Evolutionary conservation across 805 yeast genomes (phyloP).

Genomic region (Candida incommunis): DNA sequence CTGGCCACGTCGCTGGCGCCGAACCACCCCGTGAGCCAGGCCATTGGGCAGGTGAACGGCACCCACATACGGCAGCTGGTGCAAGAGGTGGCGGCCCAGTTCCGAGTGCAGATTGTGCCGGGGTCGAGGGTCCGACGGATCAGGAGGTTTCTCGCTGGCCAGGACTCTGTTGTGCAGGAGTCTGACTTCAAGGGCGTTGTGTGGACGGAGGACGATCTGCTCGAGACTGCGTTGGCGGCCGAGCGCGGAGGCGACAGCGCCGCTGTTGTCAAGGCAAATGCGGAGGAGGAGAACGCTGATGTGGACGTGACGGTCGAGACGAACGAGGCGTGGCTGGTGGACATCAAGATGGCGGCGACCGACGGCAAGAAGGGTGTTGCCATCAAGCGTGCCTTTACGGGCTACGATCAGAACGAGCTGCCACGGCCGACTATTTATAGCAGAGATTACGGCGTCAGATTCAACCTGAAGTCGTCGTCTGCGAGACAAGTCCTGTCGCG

Average conservation of each 20-base stretch:
- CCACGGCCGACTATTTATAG: slow-evolving; percentile 43
- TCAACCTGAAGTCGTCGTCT: slow-evolving; percentile 60
- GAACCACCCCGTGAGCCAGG: slow-evolving; percentile 31
- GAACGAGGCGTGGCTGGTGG: slow-evolving; percentile 81
- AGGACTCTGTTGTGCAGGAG: slow-evolving; percentile 87
- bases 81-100: slow-evolving; percentile 74
- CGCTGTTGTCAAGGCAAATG: neutral
- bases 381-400: slow-evolving; percentile 16
- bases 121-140: slow-evolving; percentile 86
- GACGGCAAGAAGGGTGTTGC: slow-evolving; percentile 23
- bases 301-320: slow-evolving; percentile 49
- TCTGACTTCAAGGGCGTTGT: slow-evolving; percentile 78
- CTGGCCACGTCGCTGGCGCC: slow-evolving; percentile 50
- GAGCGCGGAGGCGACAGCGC: neutral
- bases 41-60: slow-evolving; percentile 41
- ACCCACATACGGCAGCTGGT: slow-evolving; percentile 56
- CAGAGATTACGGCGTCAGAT: slow-evolving; percentile 75
- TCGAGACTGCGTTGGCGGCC: slow-evolving; percentile 1
- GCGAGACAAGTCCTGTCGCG: slow-evolving; percentile 56
- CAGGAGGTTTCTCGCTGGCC: slow-evolving; percentile 91
- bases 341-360: slow-evolving; percentile 65
- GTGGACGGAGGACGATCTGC: slow-evolving; percentile 20
- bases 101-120: slow-evolving; percentile 76
- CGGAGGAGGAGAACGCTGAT: slow-evolving; percentile 25
- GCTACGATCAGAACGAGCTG: slow-evolving; percentile 13